phyloP scores from a whole-genome alignment of 192 early-diverging fungal genomes.

The Backusella liffmaniae region DNA sequence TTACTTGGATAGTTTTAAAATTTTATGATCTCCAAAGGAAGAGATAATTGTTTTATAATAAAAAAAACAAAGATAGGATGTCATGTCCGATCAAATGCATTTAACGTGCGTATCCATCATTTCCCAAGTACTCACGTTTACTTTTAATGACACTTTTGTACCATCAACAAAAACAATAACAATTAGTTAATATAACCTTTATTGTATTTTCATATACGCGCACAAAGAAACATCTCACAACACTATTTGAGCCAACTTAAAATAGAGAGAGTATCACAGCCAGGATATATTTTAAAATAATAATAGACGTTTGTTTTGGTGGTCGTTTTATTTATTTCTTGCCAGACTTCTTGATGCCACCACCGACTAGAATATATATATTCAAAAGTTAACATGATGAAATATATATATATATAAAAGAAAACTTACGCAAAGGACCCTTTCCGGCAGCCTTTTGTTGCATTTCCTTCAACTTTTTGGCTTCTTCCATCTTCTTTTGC shows the following conservation, averaged over 20 bases:
- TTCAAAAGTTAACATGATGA: neutral
- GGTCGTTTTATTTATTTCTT: conserved; percentile 57
- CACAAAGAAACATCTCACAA: neutral
- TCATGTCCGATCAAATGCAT: too few species aligned
- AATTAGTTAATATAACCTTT: too few species aligned
- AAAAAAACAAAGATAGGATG: too few species aligned
- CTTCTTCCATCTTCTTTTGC: conserved; percentile 77
- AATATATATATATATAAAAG: neutral
- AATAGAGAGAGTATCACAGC: neutral
- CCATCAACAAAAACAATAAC: too few species aligned
- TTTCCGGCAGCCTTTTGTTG: conserved; percentile 64
- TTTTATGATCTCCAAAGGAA: too few species aligned
- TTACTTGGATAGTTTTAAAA: too few species aligned
- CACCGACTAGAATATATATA: conserved; percentile 40
- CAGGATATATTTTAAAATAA: neutral
- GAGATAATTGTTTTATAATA: too few species aligned
- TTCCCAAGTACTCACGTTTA: too few species aligned
- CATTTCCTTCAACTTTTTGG: conserved; percentile 75
- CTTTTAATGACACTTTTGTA: too few species aligned
- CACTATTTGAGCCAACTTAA: neutral
- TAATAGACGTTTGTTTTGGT: neutral
- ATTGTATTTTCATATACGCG: too few species aligned
- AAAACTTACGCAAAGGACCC: conserved; percentile 56
- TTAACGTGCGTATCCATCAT: too few species aligned
- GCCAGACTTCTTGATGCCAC: conserved; percentile 78